These are phyloP conservation scores for Nephelium lappaceum DNA, from an alignment of 345 rosid genomes.

Conservation along the genomic window DNA sequence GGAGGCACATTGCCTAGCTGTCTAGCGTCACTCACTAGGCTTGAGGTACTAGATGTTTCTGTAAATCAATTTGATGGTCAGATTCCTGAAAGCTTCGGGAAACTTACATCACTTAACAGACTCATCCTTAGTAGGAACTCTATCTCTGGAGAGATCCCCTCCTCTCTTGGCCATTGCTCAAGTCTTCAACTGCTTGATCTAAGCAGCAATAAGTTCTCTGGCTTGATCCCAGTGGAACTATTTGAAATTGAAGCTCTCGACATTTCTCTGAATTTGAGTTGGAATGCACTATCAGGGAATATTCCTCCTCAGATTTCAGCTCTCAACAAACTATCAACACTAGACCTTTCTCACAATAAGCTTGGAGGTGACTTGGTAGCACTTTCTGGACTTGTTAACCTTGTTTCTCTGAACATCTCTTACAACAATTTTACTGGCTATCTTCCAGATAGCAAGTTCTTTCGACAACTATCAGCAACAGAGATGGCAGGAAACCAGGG, in stretches of 20 bases:
- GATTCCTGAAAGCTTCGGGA: conserved; percentile 57
- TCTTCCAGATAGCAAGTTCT: conserved; percentile 72
- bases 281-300: conserved; percentile 61
- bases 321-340: conserved; percentile 58
- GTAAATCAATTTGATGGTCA: conserved; percentile 49
- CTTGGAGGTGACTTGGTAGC: conserved; percentile 60
- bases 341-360: conserved; percentile 69
- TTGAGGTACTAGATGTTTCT: conserved; percentile 71
- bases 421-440: conserved; percentile 79
- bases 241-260: conserved; percentile 66
- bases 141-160: conserved; percentile 54
- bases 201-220: conserved; percentile 61
- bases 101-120: conserved; percentile 58
- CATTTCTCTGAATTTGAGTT: conserved; percentile 72
- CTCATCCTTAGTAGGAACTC: conserved; percentile 53
- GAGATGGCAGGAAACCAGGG: conserved; percentile 65
- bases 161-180: conserved; percentile 57
- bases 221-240: conserved; percentile 54
- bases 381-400: conserved; percentile 56
- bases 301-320: conserved; percentile 57
- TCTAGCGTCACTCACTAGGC: conserved; percentile 58
- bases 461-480: conserved; percentile 52
- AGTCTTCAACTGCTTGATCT: conserved; percentile 76
- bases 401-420: conserved; percentile 73
- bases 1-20: conserved; percentile 66